phyloP scores from a whole-genome alignment of 495 filamentous ascomycete genomes.

The Penicillium samsonianum region DNA sequence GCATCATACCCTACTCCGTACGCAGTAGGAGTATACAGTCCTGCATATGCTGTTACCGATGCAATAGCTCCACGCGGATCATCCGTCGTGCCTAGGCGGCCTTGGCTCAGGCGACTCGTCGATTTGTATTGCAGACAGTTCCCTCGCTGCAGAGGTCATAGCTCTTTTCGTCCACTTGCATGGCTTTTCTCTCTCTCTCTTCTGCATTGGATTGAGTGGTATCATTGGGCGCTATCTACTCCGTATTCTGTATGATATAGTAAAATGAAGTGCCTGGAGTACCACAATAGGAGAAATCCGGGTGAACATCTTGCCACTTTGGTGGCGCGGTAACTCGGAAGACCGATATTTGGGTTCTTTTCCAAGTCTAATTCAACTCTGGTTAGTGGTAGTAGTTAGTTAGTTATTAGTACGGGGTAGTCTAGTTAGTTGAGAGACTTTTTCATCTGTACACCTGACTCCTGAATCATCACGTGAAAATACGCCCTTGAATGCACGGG shows the following conservation, averaged over 20 bases:
- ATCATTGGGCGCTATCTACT: neutral
- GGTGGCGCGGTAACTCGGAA: constrained; percentile 6
- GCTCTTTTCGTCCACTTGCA: constrained; percentile 4
- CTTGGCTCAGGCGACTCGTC: constrained; percentile 20
- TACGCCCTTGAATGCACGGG: neutral
- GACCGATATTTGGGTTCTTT: neutral
- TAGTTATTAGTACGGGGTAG: too few relatives aligned
- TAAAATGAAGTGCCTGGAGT: neutral
- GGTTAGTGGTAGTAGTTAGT: neutral
- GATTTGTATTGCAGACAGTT: constrained; percentile 12
- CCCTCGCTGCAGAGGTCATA: constrained; percentile 10
- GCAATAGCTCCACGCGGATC: constrained; percentile 18
- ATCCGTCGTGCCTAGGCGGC: constrained; percentile 10
- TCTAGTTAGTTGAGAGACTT: too few relatives aligned
- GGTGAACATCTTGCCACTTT: constrained; percentile 13
- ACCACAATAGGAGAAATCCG: constrained; percentile 3
- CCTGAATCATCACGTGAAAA: neutral
- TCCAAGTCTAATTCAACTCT: neutral
- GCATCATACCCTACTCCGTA: too few relatives aligned
- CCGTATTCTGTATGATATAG: neutral
- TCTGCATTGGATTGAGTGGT: neutral
- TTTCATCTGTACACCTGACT: neutral
- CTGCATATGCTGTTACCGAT: constrained; percentile 3
- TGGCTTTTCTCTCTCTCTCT: neutral
- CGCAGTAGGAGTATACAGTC: too few relatives aligned